Percentiles rank a stretch among this genome's conserved stretches.
These are phyloP conservation scores for Chlamydomonas incerta DNA, from an alignment of 139 green algal species.

Conservation along the genomic window DNA sequence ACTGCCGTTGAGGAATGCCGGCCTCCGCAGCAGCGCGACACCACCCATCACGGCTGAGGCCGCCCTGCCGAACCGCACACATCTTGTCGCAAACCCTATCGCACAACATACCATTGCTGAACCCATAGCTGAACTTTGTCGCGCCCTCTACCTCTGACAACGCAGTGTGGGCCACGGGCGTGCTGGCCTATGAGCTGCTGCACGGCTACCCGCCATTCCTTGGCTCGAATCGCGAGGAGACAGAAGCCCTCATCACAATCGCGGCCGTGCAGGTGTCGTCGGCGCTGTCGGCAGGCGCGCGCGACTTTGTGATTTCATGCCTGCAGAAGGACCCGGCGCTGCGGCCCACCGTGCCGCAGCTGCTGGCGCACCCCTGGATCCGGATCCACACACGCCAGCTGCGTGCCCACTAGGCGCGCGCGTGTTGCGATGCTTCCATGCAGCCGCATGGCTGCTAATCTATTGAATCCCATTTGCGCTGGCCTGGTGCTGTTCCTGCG, in stretches of 20 bases:
- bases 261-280: slow-evolving; percentile 1
- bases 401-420: background rate
- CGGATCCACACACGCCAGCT: background rate
- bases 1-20: too few species aligned
- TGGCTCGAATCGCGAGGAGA: slow-evolving; percentile 18
- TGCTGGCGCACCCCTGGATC: slow-evolving; percentile 34
- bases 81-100: too few species aligned
- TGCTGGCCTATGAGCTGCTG: slow-evolving; percentile 62
- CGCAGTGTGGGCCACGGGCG: slow-evolving; percentile 53
- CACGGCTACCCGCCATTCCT: slow-evolving; percentile 56
- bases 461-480: too few species aligned
- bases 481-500: too few species aligned
- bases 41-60: too few species aligned
- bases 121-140: too few species aligned
- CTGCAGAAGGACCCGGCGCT: slow-evolving; percentile 26
- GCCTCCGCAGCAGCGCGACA: too few species aligned
- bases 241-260: slow-evolving; percentile 11
- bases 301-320: slow-evolving; percentile 21
- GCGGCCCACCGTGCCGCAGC: slow-evolving; percentile 18
- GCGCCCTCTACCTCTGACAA: too few species aligned
- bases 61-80: too few species aligned
- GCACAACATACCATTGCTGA: too few species aligned
- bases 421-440: too few species aligned
- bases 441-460: too few species aligned
- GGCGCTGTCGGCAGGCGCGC: background rate